Evolutionary conservation across 345 rosid genomes (phyloP).

Genomic region (Turnera subulata): DNA sequence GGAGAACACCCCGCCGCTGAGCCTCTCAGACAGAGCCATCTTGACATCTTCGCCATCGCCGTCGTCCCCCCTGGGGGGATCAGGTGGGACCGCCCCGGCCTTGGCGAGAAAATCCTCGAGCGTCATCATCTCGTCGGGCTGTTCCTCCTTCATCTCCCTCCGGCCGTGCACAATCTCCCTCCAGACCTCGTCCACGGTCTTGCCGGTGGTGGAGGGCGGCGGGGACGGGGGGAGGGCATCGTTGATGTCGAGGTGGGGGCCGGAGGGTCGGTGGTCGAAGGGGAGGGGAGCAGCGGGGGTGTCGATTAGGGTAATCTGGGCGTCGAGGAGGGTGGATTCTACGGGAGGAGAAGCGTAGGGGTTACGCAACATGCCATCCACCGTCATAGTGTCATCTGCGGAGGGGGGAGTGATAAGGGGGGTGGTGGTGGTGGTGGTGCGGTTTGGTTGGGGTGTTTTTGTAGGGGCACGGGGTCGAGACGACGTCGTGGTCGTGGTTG

Average conservation of each 20-base stretch:
- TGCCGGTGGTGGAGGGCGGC: not conserved
- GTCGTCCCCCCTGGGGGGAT: constrained; percentile 30
- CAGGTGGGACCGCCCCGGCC: constrained; percentile 50
- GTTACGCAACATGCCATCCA: constrained; percentile 40
- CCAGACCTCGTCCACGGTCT: constrained; percentile 78
- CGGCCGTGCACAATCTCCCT: constrained; percentile 70
- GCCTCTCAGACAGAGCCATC: constrained; percentile 33
- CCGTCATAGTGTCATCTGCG: constrained; percentile 34
- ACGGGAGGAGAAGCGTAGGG: constrained; percentile 27
- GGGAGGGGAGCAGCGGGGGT: constrained; percentile 12
- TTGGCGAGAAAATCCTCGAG: constrained; percentile 83
- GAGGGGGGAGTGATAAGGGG: constrained; percentile 8
- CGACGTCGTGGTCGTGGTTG: not conserved
- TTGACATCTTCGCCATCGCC: constrained; percentile 22
- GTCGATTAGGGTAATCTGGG: constrained; percentile 39
- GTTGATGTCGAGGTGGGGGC: not conserved
- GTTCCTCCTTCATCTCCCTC: constrained; percentile 58
- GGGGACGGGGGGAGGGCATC: not conserved
- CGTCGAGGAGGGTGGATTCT: constrained; percentile 44
- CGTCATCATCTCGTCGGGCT: constrained; percentile 80
- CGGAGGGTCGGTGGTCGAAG: not conserved
- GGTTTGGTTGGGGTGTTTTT: constrained; percentile 15
- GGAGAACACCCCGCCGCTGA: constrained; percentile 45
- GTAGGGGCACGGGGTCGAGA: constrained; percentile 27
- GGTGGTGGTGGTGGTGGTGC: constrained; percentile 5